phyloP scores from a whole-genome alignment of 129 eudicot species.

The Chrysanthemum lavandulifolium region DNA sequence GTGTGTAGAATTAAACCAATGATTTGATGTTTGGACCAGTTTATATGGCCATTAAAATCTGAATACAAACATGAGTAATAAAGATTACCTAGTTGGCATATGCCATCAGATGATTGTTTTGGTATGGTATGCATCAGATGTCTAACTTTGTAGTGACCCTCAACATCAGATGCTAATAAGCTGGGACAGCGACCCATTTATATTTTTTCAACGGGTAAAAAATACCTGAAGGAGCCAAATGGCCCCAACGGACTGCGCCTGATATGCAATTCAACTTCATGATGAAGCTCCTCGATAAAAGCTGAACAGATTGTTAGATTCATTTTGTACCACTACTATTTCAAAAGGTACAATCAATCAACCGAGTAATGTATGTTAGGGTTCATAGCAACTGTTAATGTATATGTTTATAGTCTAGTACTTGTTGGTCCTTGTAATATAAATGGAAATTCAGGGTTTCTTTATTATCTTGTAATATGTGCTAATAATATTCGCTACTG shows the following conservation, averaged over 20 bases:
- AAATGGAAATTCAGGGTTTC: conserved; percentile 21
- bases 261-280: conserved; percentile 79
- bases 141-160: background rate
- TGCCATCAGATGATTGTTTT: conserved; percentile 21
- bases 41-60: conserved; percentile 11
- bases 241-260: conserved; percentile 77
- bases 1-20: conserved; percentile 20
- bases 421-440: conserved; percentile 34
- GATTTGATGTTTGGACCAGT: conserved; percentile 26
- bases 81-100: conserved; percentile 7
- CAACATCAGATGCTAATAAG: background rate
- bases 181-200: background rate
- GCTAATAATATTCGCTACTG: background rate
- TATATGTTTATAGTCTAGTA: conserved; percentile 27
- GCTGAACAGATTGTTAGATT: conserved; percentile 22
- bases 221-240: conserved; percentile 76
- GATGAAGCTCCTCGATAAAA: conserved; percentile 70
- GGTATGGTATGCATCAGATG: conserved; percentile 16
- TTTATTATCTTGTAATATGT: conserved; percentile 9
- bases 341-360: conserved; percentile 8
- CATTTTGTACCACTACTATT: conserved; percentile 8
- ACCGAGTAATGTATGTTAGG: conserved; percentile 18
- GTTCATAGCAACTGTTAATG: conserved; percentile 24
- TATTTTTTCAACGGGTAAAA: no score
- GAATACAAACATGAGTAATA: conserved; percentile 19